Evolutionary conservation across 2,329 filamentous ascomycete genomes (phyloP), one percentile per base, ranked within the genome.

Genomic region (Cladobotryum protrusum): DNA sequence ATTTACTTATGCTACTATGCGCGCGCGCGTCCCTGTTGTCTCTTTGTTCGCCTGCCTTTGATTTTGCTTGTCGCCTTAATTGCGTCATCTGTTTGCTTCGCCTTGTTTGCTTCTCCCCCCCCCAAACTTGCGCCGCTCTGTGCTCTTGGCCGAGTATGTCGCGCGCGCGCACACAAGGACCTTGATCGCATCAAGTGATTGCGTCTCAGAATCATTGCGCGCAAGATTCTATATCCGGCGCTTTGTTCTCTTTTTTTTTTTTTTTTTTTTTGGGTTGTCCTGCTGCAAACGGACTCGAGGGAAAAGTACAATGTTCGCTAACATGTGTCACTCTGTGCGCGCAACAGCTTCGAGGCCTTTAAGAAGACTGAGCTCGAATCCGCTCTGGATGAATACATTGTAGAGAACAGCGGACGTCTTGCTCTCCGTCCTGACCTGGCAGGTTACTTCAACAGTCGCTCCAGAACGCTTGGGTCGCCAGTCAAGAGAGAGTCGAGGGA

Each of bases 291-390:
- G 24, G 24, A 29, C 24, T 9, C 24, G 24, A 7, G 7, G 20
- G 11, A 29, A 9, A 29, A 29, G 24, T n/a, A 47, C 33, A 29
- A 8, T 29, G 24, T 8, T 29, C 24, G 24, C 24, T 29, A 29
- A 29, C 24, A 29, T 29, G 24, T 29, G 24, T 29, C 24, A 29
- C 24, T 18, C 15, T 36, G 9, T n/a, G 41, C 32, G 41, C 48
- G 15, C 62, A 18, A 45, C 43, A 91, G 87, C 63, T 83, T 80
- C 62, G 82, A 88, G 57, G 74, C 77, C 50, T 72, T 85, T 56
- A 87, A 86, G 67, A 96, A 96, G 71, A 74, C 77, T 56, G 89
- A 96, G 44, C 80, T 97, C 53, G 88, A 92, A 63, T 67, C 77
- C 52, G 79, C 79, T 41, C 80, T 95, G 56, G 87, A 95, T 60